Base-by-base conservation (phyloP, 768 basidiomycete species). In the Pleurotus giganteus region DNA sequence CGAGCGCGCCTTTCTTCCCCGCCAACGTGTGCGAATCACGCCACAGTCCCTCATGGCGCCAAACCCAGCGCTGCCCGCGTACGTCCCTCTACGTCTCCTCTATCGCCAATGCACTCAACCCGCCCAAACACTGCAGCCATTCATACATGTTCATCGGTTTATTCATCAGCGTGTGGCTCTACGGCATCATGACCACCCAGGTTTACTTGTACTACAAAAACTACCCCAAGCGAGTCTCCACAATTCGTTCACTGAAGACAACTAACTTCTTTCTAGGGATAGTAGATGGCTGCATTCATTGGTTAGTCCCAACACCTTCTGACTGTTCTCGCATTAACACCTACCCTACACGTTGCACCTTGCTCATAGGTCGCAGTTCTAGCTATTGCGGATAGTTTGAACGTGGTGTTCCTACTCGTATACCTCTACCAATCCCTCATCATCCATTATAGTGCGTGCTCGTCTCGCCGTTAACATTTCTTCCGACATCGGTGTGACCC, bases 61-160 rank as follows among this genome's bases (percentile, higher is more conserved):
- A n/a, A n/a, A n/a, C n/a, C n/a, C n/a, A n/a, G n/a, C n/a, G n/a
- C n/a, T n/a, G n/a, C n/a, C n/a, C n/a, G n/a, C n/a, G n/a, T n/a
- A n/a, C n/a, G n/a, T n/a, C n/a, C n/a, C n/a, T n/a, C n/a, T n/a
- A n/a, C n/a, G n/a, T n/a, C n/a, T n/a, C n/a, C n/a, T n/a, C n/a
- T n/a, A n/a, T n/a, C n/a, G n/a, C n/a, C n/a, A n/a, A n/a, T n/a
- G n/a, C n/a, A n/a, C n/a, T n/a, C n/a, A n/a, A n/a, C n/a, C n/a
- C n/a, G n/a, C n/a, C n/a, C n/a, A n/a, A n/a, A n/a, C n/a, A n/a
- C 8, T 44, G 15, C 44, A 82, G 80, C 4, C 76, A 78, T 61
- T 77, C 78, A 24, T 77, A 77, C 11, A 76, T 80, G 65, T 69
- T 80, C 58, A 72, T 81, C 41, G 79, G 77, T n/a, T 70, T 74